These are phyloP conservation scores for Leccinum fibrillosum DNA, from an alignment of 768 basidiomycete species.

Conservation along the genomic window DNA sequence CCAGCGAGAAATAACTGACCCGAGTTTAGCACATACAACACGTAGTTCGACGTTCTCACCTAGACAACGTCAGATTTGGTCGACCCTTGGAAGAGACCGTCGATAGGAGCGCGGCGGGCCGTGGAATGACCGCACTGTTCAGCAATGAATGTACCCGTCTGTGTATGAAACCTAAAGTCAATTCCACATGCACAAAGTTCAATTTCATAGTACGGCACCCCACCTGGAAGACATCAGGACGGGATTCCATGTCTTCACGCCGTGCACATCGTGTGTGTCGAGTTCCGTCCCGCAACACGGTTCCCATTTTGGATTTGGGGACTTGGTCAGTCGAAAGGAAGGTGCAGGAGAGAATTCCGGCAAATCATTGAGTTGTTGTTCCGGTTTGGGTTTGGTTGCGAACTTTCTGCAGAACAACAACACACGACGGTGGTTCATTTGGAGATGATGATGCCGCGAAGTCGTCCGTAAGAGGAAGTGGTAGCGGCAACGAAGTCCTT, in stretches of 20 bases:
- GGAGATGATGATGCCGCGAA: constrained; percentile 6
- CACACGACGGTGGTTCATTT: constrained; percentile 1
- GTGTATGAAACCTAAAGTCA: constrained; percentile 19
- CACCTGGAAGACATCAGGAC: constrained; percentile 31
- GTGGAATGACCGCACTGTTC: constrained; percentile 57
- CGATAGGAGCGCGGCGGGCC: constrained; percentile 63
- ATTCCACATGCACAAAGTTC: constrained; percentile 18
- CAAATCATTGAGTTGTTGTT: constrained; percentile 4
- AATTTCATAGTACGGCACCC: constrained; percentile 10
- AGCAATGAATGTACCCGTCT: constrained; percentile 47
- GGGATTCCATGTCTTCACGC: constrained; percentile 43
- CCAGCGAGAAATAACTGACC: constrained; percentile 61
- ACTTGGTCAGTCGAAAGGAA: constrained; percentile 33
- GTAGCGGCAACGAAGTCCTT: neutral
- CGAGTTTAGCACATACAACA: constrained; percentile 9
- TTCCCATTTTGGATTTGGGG: constrained; percentile 43
- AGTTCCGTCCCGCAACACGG: constrained; percentile 28
- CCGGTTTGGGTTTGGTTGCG: neutral
- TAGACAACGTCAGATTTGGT: constrained; percentile 66
- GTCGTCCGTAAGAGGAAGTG: constrained; percentile 10
- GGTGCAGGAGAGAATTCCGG: constrained; percentile 21
- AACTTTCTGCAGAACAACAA: constrained; percentile 2
- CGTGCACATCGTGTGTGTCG: constrained; percentile 28
- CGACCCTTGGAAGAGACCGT: constrained; percentile 48
- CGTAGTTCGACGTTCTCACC: constrained; percentile 36